These are phyloP conservation scores for Trichophyton simii DNA, from an alignment of 2,329 filamentous ascomycete species.

Conservation along the genomic window DNA sequence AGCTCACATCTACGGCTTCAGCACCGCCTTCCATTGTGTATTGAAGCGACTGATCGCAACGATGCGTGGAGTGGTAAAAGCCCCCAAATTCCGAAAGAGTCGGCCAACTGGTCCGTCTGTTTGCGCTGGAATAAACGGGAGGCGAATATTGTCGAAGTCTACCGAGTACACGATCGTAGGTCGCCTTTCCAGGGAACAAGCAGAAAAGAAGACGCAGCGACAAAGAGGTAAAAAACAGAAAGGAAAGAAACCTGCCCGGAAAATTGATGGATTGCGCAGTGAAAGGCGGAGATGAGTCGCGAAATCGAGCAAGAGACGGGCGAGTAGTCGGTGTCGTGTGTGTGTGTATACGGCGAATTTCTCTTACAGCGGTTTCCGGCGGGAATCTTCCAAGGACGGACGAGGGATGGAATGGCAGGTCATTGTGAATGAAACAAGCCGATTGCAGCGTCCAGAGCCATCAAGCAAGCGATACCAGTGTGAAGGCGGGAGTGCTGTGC, in stretches of 20 bases:
- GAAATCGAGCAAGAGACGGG: background rate
- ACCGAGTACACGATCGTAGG: no score
- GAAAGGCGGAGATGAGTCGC: background rate
- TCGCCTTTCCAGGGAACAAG: no score
- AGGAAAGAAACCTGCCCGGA: background rate
- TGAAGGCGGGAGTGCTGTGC: background rate
- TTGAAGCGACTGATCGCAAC: background rate
- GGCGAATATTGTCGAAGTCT: no score
- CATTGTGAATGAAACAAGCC: background rate
- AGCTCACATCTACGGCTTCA: slow-evolving; percentile 75
- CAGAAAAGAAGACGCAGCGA: no score
- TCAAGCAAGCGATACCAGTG: background rate
- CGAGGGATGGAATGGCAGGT: background rate
- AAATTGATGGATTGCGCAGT: background rate
- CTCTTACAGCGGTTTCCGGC: background rate
- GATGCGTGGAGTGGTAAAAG: background rate
- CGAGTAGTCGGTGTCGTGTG: background rate
- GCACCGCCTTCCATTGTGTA: slow-evolving; percentile 56
- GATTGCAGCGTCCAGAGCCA: background rate
- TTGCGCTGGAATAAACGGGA: no score
- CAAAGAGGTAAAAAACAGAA: background rate
- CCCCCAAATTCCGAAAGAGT: no score
- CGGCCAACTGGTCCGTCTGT: no score
- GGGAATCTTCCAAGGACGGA: background rate
- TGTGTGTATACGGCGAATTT: background rate